Evolutionary conservation across 2,329 filamentous ascomycete genomes (phyloP).

Genomic region (Clarireedia homoeocarpa): DNA sequence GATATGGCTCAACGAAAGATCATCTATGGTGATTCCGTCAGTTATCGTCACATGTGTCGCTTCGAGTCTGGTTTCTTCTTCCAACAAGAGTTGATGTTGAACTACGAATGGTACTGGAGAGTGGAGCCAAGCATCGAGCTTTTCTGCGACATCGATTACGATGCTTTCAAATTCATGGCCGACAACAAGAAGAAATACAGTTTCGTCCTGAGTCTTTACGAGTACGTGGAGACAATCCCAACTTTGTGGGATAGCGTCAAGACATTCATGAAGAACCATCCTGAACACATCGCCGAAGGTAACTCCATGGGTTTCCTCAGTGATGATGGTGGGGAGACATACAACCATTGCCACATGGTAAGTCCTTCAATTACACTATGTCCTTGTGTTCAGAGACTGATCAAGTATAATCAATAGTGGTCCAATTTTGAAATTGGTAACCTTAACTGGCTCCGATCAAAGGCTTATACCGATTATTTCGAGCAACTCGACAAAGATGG

Average conservation of each 20-base stretch:
- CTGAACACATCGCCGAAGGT: slow-evolving; percentile 74
- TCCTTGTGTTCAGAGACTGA: neutral
- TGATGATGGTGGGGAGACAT: slow-evolving; percentile 82
- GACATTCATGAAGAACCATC: slow-evolving; percentile 86
- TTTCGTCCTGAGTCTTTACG: slow-evolving; percentile 90
- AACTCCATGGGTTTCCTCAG: slow-evolving; percentile 91
- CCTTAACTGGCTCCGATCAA: slow-evolving; percentile 84
- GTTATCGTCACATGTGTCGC: slow-evolving; percentile 98
- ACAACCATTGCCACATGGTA: slow-evolving; percentile 97
- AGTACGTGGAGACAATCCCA: slow-evolving; percentile 89
- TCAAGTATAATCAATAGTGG: slow-evolving; percentile 55
- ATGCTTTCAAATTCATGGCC: slow-evolving; percentile 94
- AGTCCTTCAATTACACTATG: slow-evolving; percentile 31
- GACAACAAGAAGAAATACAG: slow-evolving; percentile 98
- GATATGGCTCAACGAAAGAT: slow-evolving; percentile 93
- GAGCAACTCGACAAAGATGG: slow-evolving; percentile 80
- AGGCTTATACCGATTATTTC: slow-evolving; percentile 88
- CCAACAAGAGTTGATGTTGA: slow-evolving; percentile 83
- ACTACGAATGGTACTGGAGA: slow-evolving; percentile 99
- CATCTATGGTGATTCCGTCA: slow-evolving; percentile 95
- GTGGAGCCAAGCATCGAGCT: slow-evolving; percentile 96
- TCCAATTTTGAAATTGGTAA: slow-evolving; percentile 98
- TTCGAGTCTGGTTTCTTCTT: slow-evolving; percentile 99
- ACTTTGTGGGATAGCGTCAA: slow-evolving; percentile 93
- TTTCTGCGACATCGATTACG: slow-evolving; percentile 91